A percentile compares a stretch with the other conserved stretches of the same genome.
These are phyloP conservation scores for Nakaseomyces sp. DNA, from an alignment of 1,139 yeast genomes.

Conservation along the genomic window DNA sequence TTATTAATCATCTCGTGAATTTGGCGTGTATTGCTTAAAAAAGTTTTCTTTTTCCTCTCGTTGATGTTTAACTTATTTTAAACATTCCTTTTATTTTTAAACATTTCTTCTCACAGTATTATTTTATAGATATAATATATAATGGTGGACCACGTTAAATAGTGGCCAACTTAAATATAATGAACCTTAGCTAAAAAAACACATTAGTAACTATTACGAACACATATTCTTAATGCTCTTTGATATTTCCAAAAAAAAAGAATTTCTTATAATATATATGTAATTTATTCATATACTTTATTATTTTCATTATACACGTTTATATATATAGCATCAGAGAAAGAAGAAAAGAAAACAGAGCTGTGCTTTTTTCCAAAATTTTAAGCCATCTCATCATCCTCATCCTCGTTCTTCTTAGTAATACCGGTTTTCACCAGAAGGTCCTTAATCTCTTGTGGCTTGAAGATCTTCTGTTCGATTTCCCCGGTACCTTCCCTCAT, in stretches of 20 bases:
- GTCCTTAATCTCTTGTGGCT: slow-evolving; percentile 63
- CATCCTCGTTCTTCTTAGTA: slow-evolving; percentile 43
- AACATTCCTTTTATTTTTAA: background rate
- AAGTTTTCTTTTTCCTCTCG: background rate
- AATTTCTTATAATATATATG: too few relatives aligned
- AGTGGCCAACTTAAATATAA: slow-evolving; percentile 1
- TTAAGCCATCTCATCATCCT: slow-evolving; percentile 21
- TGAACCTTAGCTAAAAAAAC: background rate
- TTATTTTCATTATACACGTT: background rate
- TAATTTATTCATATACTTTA: too few relatives aligned
- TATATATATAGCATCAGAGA: background rate
- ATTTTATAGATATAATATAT: slow-evolving; percentile 3
- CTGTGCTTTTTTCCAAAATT: background rate
- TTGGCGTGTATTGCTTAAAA: background rate
- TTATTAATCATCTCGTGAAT: too few relatives aligned
- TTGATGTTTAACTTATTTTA: background rate
- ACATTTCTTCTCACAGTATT: background rate
- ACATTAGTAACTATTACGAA: too few relatives aligned
- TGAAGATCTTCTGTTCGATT: slow-evolving; percentile 67
- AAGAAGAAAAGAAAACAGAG: background rate
- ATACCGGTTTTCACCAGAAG: slow-evolving; percentile 70
- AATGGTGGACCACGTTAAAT: background rate
- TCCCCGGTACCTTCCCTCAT: slow-evolving; percentile 36
- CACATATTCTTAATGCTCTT: too few relatives aligned
- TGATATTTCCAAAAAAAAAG: too few relatives aligned